These are phyloP conservation scores for Magnusiomyces magnusii DNA, from an alignment of 1,139 yeast species.

Conservation along the genomic window DNA sequence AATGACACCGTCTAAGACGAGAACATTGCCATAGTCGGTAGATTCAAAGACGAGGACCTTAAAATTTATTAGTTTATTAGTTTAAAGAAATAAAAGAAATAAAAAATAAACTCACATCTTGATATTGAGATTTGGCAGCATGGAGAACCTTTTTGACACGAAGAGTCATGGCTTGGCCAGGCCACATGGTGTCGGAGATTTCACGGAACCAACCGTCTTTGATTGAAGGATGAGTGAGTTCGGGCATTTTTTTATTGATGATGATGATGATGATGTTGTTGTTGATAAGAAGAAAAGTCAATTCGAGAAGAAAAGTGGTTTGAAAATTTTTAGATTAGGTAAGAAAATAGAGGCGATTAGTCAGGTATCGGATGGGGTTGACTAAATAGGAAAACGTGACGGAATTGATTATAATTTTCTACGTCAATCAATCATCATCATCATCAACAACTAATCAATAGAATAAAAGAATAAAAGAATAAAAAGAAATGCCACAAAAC, in stretches of 20 bases:
- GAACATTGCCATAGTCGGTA: constrained; percentile 81
- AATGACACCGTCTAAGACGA: constrained; percentile 83
- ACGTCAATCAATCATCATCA: no score
- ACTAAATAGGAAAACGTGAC: no score
- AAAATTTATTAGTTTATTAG: no score
- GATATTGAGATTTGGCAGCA: constrained; percentile 75
- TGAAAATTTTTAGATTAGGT: no score
- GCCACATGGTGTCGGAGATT: constrained; percentile 81
- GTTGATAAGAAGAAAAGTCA: no score
- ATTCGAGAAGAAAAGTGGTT: no score
- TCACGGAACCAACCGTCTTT: constrained; percentile 89
- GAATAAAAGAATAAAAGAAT: neutral
- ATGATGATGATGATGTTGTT: no score
- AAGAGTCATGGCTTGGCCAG: constrained; percentile 89
- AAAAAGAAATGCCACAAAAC: neutral
- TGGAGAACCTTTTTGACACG: constrained; percentile 75
- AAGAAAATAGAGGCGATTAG: no score
- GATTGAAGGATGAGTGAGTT: constrained; percentile 33
- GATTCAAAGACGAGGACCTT: constrained; percentile 70
- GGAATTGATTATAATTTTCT: no score
- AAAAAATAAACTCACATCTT: constrained; percentile 58
- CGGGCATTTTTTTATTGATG: no score
- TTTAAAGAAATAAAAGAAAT: no score
- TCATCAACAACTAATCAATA: neutral
- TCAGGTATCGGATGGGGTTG: no score